phyloP scores from a whole-genome alignment of 1,139 yeast genomes.

The Kodamaea alishanica region DNA sequence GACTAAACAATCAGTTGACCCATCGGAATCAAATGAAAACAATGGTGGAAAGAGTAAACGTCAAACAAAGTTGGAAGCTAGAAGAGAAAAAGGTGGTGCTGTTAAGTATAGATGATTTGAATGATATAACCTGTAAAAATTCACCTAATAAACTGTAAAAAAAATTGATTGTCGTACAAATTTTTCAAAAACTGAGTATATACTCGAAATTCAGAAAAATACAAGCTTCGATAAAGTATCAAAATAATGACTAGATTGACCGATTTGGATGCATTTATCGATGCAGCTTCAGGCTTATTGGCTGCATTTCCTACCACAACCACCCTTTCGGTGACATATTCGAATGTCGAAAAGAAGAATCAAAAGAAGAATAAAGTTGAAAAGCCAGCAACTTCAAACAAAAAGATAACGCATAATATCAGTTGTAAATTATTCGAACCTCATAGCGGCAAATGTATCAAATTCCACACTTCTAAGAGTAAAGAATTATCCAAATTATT shows the following conservation, averaged over 20 bases:
- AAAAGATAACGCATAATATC: conserved; percentile 36
- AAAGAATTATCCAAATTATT: conserved; percentile 79
- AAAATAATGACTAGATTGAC: conserved; percentile 11
- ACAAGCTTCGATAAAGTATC: not conserved
- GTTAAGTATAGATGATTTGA: conserved; percentile 23
- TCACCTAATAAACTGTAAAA: conserved; percentile 5
- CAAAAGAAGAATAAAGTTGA: conserved; percentile 21
- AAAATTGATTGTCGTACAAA: not conserved
- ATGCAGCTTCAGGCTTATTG: conserved; percentile 30
- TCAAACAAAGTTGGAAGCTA: conserved; percentile 46
- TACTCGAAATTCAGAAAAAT: too few species aligned
- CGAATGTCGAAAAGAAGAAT: conserved; percentile 26
- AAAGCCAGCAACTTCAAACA: conserved; percentile 17
- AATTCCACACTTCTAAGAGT: conserved; percentile 56
- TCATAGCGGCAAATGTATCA: conserved; percentile 62
- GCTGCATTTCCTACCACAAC: conserved; percentile 40
- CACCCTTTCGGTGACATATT: conserved; percentile 38
- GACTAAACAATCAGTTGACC: conserved; percentile 11
- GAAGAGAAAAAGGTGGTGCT: conserved; percentile 36
- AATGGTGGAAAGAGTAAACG: conserved; percentile 40
- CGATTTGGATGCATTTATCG: conserved; percentile 35
- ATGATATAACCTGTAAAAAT: not conserved
- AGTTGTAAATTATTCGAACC: conserved; percentile 73
- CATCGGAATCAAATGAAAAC: conserved; percentile 6
- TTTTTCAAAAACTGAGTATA: not conserved